Conservation (phyloP, 2,329 filamentous ascomycete genomes). For the Sarocladium kiliense region DNA sequence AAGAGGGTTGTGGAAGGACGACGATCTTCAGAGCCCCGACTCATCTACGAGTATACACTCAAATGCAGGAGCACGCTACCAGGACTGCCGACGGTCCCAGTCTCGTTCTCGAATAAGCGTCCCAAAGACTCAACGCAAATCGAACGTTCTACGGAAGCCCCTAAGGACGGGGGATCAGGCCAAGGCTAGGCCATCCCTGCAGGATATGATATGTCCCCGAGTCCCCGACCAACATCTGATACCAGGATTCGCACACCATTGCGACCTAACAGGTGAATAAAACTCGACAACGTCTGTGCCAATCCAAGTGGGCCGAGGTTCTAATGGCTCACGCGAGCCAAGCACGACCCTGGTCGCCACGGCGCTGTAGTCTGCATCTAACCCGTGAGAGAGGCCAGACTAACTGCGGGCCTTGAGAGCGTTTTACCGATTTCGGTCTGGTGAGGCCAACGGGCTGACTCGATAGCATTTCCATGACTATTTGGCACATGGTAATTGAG, state of each 20-base stretch:
- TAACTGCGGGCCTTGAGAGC: too few relatives aligned
- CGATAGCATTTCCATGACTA: background rate
- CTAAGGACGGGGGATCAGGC: background rate
- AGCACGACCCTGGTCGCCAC: too few relatives aligned
- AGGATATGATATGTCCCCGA: too few relatives aligned
- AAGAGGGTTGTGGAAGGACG: background rate
- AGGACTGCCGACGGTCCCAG: too few relatives aligned
- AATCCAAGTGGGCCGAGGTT: background rate
- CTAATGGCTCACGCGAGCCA: too few relatives aligned
- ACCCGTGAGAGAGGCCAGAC: too few relatives aligned
- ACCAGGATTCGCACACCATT: background rate
- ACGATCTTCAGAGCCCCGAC: too few relatives aligned
- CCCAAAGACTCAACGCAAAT: background rate
- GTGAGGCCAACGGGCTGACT: background rate
- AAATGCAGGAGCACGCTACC: too few relatives aligned
- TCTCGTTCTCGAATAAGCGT: background rate
- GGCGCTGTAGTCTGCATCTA: too few relatives aligned
- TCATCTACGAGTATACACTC: background rate
- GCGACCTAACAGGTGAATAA: too few relatives aligned
- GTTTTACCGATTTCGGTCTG: background rate
- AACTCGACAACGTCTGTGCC: background rate
- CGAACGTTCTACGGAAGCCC: background rate
- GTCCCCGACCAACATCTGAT: background rate
- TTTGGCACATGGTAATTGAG: background rate
- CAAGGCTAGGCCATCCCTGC: background rate